These are phyloP conservation scores for Triticum urartu DNA, from an alignment of 176 grass and related monocot species.

Conservation along the genomic window DNA sequence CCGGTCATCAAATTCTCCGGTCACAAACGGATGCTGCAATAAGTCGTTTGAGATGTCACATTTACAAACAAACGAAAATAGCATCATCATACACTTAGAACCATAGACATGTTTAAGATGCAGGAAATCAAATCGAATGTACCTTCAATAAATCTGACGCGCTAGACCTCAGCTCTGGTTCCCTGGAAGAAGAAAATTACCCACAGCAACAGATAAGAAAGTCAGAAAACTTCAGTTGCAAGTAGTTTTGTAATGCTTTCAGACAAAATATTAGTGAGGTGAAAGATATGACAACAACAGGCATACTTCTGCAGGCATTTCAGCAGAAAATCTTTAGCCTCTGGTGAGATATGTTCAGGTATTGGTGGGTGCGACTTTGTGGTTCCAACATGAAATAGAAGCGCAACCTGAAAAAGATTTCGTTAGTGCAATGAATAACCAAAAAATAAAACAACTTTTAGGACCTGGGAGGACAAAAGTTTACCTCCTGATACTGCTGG, in stretches of 20 bases:
- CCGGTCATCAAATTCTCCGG: slow-evolving; percentile 50
- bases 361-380: slow-evolving; percentile 98
- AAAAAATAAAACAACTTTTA: not conserved
- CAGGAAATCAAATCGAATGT: slow-evolving; percentile 31
- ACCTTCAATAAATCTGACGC: slow-evolving; percentile 74
- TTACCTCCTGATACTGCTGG: slow-evolving; percentile 94
- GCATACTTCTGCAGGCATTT: slow-evolving; percentile 99
- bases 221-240: slow-evolving; percentile 24
- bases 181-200: slow-evolving; percentile 45
- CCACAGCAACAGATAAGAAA: slow-evolving; percentile 23
- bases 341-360: slow-evolving; percentile 88
- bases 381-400: slow-evolving; percentile 96
- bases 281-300: slow-evolving; percentile 14
- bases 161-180: slow-evolving; percentile 62
- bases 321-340: slow-evolving; percentile 95
- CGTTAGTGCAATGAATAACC: not conserved
- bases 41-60: slow-evolving; percentile 44
- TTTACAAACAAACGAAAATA: slow-evolving; percentile 24
- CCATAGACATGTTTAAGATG: not conserved
- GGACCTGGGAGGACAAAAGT: not conserved
- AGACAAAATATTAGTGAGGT: slow-evolving; percentile 12
- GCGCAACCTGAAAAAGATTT: slow-evolving; percentile 73
- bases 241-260: slow-evolving; percentile 26
- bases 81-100: slow-evolving; percentile 25
- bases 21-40: slow-evolving; percentile 92